Conservation (phyloP, 495 filamentous ascomycete species). For the Monascus purpureus region DNA sequence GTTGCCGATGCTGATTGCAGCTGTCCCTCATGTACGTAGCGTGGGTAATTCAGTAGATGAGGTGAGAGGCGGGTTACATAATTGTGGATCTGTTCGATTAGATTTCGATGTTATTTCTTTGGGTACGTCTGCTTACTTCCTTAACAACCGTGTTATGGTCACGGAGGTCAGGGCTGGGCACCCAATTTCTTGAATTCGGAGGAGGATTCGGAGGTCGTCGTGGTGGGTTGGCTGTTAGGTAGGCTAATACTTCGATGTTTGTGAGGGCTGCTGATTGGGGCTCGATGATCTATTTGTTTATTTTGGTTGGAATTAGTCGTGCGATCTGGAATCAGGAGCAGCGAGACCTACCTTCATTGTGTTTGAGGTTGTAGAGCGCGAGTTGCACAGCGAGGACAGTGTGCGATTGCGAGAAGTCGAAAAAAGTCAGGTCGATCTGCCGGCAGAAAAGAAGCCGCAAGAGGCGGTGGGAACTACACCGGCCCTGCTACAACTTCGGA, state of each 20-base stretch:
- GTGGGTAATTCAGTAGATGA: slow-evolving; percentile 22
- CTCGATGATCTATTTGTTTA: slow-evolving; percentile 38
- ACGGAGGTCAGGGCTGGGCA: slow-evolving; percentile 27
- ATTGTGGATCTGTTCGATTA: slow-evolving; percentile 24
- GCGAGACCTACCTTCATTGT: slow-evolving; percentile 20
- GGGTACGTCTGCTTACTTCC: slow-evolving; percentile 19
- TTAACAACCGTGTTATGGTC: slow-evolving; percentile 39
- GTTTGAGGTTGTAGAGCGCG: background rate
- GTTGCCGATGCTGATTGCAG: slow-evolving; percentile 11
- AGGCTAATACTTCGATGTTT: slow-evolving; percentile 50
- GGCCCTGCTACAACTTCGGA: too few species aligned
- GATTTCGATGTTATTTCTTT: background rate
- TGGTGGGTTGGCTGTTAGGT: slow-evolving; percentile 36
- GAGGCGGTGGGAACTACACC: slow-evolving; percentile 5
- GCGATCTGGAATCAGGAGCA: too few species aligned
- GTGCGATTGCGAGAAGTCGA: too few species aligned
- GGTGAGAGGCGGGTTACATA: slow-evolving; percentile 28
- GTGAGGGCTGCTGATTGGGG: slow-evolving; percentile 47
- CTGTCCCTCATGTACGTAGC: slow-evolving; percentile 6
- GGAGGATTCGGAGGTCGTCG: slow-evolving; percentile 27
- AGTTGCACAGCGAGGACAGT: too few species aligned
- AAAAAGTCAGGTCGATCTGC: slow-evolving; percentile 9
- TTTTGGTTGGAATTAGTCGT: too few species aligned
- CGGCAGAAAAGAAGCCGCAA: slow-evolving; percentile 3
- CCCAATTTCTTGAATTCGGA: slow-evolving; percentile 24